phyloP scores from a whole-genome alignment of 2,329 filamentous ascomycete genomes.

The Colletotrichum sp. region DNA sequence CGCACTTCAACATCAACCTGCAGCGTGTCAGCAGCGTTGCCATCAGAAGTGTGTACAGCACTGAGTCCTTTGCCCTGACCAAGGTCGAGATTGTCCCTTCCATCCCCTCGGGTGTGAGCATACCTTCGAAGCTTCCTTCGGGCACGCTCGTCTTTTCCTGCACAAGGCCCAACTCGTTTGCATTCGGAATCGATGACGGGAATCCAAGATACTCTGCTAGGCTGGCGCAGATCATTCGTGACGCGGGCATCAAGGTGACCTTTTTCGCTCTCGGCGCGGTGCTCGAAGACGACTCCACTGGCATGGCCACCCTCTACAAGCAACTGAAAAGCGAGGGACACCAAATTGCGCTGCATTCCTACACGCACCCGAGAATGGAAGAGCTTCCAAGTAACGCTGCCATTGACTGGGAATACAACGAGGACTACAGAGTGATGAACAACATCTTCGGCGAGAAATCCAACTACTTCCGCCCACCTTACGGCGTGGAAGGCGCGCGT shows the following conservation, averaged over 20 bases:
- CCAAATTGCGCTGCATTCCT: slow-evolving; percentile 72
- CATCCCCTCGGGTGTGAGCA: slow-evolving; percentile 53
- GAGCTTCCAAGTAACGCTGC: slow-evolving; percentile 54
- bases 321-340: slow-evolving; percentile 68
- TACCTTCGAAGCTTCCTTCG: slow-evolving; percentile 65
- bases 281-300: slow-evolving; percentile 61
- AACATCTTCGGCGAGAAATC: slow-evolving; percentile 38
- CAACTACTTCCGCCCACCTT: slow-evolving; percentile 72
- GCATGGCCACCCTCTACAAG: slow-evolving; percentile 67
- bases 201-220: slow-evolving; percentile 46
- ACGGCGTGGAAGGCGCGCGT: slow-evolving; percentile 70
- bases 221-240: slow-evolving; percentile 65
- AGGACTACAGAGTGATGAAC: slow-evolving; percentile 57
- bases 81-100: slow-evolving; percentile 65
- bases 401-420: slow-evolving; percentile 67
- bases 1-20: slow-evolving; percentile 68
- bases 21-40: slow-evolving; percentile 62
- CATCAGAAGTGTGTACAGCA: slow-evolving; percentile 68
- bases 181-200: slow-evolving; percentile 76
- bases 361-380: slow-evolving; percentile 73
- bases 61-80: slow-evolving; percentile 53
- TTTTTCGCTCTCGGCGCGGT: slow-evolving; percentile 74
- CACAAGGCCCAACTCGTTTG: slow-evolving; percentile 72
- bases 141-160: slow-evolving; percentile 68
- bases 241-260: slow-evolving; percentile 68